phyloP scores from a whole-genome alignment of 305 asterid genomes.

The Solanum aculeatissimum region DNA sequence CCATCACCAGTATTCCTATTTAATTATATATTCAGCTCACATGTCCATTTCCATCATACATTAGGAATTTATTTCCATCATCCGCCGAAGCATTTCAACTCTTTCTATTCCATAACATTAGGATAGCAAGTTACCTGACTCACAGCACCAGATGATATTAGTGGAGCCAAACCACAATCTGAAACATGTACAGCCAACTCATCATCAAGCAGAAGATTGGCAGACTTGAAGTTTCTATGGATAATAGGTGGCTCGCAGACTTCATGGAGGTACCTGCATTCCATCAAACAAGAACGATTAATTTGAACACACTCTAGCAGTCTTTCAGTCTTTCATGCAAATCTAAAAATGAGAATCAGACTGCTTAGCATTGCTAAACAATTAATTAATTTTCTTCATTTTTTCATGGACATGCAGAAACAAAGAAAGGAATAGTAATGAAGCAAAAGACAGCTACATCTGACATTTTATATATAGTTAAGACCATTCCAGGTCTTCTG shows the following conservation, averaged over 20 bases:
- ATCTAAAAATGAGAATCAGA: not conserved
- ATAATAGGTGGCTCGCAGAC: conserved; percentile 80
- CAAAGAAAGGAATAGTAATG: not conserved
- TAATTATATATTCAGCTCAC: not conserved
- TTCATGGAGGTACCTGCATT: conserved; percentile 88
- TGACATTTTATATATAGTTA: not conserved
- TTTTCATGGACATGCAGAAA: not conserved
- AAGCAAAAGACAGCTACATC: not conserved
- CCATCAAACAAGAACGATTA: conserved; percentile 2
- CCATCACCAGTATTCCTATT: not conserved
- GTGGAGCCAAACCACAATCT: conserved; percentile 93
- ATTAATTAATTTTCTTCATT: not conserved
- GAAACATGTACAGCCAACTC: conserved; percentile 78
- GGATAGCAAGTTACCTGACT: conserved; percentile 55
- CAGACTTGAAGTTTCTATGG: conserved; percentile 91
- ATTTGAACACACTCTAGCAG: not conserved
- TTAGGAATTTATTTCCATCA: not conserved
- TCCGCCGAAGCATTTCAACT: not conserved
- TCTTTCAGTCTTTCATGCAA: not conserved
- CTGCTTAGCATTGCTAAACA: not conserved
- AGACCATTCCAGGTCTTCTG: not conserved
- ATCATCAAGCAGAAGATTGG: conserved; percentile 88
- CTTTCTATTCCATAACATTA: not conserved
- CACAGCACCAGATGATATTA: conserved; percentile 66
- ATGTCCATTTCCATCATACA: not conserved